A percentile compares a stretch with the other conserved stretches of the same genome.
Evolutionary conservation across 2,329 filamentous ascomycete genomes (phyloP).

Genomic region (Calonectria honghensis): DNA sequence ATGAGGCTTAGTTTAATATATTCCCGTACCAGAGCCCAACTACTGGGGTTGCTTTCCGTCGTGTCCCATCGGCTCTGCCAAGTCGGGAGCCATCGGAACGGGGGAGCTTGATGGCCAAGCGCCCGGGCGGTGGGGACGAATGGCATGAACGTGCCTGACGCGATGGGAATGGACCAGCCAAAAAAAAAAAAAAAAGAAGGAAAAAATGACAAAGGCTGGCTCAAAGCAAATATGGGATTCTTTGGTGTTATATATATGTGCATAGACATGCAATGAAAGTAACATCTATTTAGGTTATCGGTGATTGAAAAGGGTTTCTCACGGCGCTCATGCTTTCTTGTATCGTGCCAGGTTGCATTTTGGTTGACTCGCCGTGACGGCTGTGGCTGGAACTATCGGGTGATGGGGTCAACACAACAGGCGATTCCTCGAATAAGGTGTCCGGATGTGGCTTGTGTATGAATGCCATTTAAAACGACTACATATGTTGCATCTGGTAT

Average conservation of each 20-base stretch:
- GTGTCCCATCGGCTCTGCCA: constrained; percentile 14
- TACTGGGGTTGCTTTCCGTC: constrained; percentile 7
- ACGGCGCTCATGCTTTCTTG: neutral
- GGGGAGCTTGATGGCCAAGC: constrained; percentile 19
- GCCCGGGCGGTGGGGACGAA: neutral
- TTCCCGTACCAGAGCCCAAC: constrained; percentile 16
- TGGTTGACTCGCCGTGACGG: constrained; percentile 23
- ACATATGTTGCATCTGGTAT: neutral
- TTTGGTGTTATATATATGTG: neutral
- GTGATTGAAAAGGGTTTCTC: neutral
- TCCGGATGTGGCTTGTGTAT: neutral
- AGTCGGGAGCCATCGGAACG: constrained; percentile 51
- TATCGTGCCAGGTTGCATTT: constrained; percentile 10
- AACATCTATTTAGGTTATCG: neutral
- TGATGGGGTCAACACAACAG: constrained; percentile 2
- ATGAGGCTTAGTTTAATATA: constrained; percentile 32
- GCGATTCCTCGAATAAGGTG: constrained; percentile 18
- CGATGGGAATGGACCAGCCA: neutral
- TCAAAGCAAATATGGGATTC: neutral
- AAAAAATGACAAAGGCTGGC: neutral
- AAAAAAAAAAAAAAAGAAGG: too few relatives aligned
- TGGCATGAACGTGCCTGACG: neutral
- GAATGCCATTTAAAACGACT: neutral
- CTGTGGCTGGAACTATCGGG: constrained; percentile 31
- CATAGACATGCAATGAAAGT: neutral